Base-by-base conservation (phyloP, 352 stramenopile species). In the Phytophthora boehmeriae region DNA sequence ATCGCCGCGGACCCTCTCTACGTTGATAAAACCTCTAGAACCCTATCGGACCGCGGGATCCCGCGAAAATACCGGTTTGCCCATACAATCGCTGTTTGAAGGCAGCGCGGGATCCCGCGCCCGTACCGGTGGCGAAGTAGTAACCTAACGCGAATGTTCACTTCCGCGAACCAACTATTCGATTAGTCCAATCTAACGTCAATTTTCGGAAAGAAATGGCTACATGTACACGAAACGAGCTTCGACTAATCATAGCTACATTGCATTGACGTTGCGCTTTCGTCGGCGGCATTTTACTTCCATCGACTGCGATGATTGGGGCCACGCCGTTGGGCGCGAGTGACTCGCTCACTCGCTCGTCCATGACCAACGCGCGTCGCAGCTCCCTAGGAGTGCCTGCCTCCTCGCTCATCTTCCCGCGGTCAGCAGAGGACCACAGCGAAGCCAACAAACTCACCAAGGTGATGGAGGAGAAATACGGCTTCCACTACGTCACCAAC, bases 401-500 rank as follows among this genome's bases (percentile, higher is more conserved):
- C 19, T 89, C 84, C 43, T 75, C 80, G 27, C 66, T 92, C 30
- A 90, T 93, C 60, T 91, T 92, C 59, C 82, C 83, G 5, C 60
- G 77, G 3, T 92, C 82, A n/a, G 79, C 80, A 1, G 70, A 74
- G 8, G 82, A 90, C 34, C 78, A 76, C 10, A 81, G 83, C 62
- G 85, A 91, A 43, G 90, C 79, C 23, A 74, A 75, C 63, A 89
- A 89, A 46, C 63, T 89, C 22, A 83, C 81, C 34, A 66, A 66
- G 22, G 61, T 71, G 10, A 86, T 91, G 77, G 83, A 92, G 63
- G 85, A 93, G 55, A 86, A 83, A 61, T 92, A 88, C 56, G 85
- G 82, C 50, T 93, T 93, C 68, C 80, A 93, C 72, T 93, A 82
- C 54, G 71, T 93, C 50, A 91, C 83, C 35, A 92, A 91, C 66